Evolutionary conservation across 371 early-diverging fungal genomes (phyloP).

Genomic region (Syncephalis plumigaleata): DNA sequence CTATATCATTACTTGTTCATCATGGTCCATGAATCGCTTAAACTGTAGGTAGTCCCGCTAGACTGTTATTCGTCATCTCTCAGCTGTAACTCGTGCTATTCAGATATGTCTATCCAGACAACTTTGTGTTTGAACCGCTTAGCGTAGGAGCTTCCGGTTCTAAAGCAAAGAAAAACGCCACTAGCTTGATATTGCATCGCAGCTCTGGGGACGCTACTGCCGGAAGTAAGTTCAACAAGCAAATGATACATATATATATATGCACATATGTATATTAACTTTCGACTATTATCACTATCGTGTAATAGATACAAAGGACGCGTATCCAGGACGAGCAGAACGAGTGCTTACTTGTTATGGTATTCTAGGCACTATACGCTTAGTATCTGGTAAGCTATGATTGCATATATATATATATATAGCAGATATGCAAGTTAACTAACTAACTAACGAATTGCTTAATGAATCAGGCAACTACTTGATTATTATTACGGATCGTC

Average conservation of each 20-base stretch:
- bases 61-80: too few species aligned
- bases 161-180: neutral
- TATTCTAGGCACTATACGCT: conserved; percentile 51
- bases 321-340: conserved; percentile 9
- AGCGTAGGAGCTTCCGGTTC: neutral
- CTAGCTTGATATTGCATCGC: neutral
- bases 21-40: too few species aligned
- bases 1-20: too few species aligned
- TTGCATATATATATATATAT: conserved; percentile 2
- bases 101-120: neutral
- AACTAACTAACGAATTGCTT: neutral
- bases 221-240: too few species aligned
- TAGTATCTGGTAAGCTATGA: conserved; percentile 52
- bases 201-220: neutral
- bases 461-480: conserved; percentile 60
- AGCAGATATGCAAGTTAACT: neutral
- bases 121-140: neutral
- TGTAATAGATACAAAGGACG: neutral
- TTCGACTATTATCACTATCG: too few species aligned
- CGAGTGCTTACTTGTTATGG: conserved; percentile 31
- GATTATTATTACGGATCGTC: conserved; percentile 65
- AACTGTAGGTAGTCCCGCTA: too few species aligned
- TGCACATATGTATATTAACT: too few species aligned
- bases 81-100: neutral
- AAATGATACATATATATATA: too few species aligned